A percentile compares a stretch with the other conserved stretches of the same genome.
Evolutionary conservation across 1,284 basidiomycete genomes (phyloP).

Genomic region (Pascua sp.): DNA sequence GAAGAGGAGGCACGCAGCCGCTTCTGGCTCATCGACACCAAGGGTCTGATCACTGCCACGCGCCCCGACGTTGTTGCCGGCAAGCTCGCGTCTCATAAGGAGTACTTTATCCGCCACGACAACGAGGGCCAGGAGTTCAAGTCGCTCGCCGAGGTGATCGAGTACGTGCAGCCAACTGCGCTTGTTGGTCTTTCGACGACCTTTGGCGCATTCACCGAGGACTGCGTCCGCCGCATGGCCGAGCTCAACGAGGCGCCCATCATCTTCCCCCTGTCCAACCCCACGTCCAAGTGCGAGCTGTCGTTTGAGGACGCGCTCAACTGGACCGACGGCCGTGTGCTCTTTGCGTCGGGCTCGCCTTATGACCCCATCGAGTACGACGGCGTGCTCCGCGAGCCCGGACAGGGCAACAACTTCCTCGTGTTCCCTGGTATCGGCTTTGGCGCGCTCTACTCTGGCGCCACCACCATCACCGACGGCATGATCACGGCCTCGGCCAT

Average conservation of each 20-base stretch:
- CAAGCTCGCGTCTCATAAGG: conserved; percentile 76
- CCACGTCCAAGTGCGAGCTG: conserved; percentile 71
- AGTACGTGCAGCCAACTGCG: conserved; percentile 84
- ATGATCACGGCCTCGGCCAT: conserved; percentile 57
- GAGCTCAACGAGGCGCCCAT: conserved; percentile 72
- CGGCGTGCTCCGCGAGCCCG: conserved; percentile 66
- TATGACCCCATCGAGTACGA: conserved; percentile 64
- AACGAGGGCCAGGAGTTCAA: conserved; percentile 71
- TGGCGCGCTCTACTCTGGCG: conserved; percentile 64
- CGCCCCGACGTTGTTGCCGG: conserved; percentile 58
- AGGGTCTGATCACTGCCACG: conserved; percentile 69
- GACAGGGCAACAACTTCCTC: conserved; percentile 60
- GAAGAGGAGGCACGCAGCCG: conserved; percentile 71
- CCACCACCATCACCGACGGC: conserved; percentile 40
- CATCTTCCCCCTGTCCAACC: conserved; percentile 96
- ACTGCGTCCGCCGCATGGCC: conserved; percentile 78
- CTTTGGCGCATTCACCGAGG: conserved; percentile 72
- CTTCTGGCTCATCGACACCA: conserved; percentile 81
- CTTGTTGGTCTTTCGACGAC: conserved; percentile 87
- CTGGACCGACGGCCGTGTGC: conserved; percentile 58
- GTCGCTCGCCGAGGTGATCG: conserved; percentile 73
- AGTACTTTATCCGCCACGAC: conserved; percentile 72
- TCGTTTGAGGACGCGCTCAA: conserved; percentile 75
- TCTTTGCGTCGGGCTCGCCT: conserved; percentile 89
- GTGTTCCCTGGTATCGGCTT: conserved; percentile 66